Conservation (phyloP, 768 basidiomycete genomes). For the Cubamyces sp. region DNA sequence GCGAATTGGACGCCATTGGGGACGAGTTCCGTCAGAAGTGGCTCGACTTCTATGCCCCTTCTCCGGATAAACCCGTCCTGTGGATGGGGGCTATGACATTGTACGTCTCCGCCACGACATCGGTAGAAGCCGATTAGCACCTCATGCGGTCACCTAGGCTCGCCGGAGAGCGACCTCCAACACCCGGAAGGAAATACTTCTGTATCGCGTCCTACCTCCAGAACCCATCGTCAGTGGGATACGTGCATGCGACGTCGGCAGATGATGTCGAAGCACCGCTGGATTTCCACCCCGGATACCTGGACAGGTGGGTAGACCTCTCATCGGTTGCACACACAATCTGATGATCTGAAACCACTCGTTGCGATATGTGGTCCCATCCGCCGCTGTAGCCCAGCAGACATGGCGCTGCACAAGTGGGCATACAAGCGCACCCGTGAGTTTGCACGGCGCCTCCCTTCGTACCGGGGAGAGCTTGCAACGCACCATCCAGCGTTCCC, state of each 20-base stretch:
- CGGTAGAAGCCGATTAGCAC: background rate
- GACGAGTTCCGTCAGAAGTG: slow-evolving; percentile 52
- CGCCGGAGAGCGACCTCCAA: slow-evolving; percentile 24
- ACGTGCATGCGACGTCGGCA: slow-evolving; percentile 51
- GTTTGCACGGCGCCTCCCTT: slow-evolving; percentile 54
- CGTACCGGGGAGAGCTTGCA: slow-evolving; percentile 40
- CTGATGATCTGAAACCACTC: background rate
- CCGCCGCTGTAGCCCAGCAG: slow-evolving; percentile 30
- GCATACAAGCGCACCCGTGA: slow-evolving; percentile 61
- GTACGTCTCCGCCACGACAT: slow-evolving; percentile 34
- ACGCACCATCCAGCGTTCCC: slow-evolving; percentile 37
- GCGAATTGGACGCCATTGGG: slow-evolving; percentile 53
- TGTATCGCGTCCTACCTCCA: slow-evolving; percentile 35
- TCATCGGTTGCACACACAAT: background rate
- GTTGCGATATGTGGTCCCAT: no score
- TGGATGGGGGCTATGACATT: slow-evolving; percentile 45
- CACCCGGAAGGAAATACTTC: slow-evolving; percentile 34
- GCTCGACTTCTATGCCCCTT: slow-evolving; percentile 51
- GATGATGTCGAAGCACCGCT: slow-evolving; percentile 45
- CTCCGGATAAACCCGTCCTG: slow-evolving; percentile 60
- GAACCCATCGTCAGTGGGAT: slow-evolving; percentile 53
- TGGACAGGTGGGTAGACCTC: slow-evolving; percentile 44
- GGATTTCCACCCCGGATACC: slow-evolving; percentile 50
- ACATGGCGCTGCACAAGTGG: slow-evolving; percentile 49
- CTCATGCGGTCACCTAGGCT: slow-evolving; percentile 26